Evolutionary conservation across 2,329 filamentous ascomycete genomes (phyloP).

Genomic region (Lithohypha guttulata): DNA sequence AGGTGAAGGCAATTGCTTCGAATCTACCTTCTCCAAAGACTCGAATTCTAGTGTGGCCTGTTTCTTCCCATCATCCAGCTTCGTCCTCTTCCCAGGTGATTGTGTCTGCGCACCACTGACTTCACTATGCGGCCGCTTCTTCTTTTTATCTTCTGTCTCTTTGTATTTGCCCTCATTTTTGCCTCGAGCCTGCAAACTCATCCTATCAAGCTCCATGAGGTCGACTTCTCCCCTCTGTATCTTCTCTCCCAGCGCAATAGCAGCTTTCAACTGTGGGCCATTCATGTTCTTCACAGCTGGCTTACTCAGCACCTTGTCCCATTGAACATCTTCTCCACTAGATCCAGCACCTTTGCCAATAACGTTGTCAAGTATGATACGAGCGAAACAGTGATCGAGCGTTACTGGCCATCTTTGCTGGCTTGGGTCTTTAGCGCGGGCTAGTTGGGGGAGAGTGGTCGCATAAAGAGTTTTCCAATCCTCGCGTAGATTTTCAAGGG

Average conservation of each 20-base stretch:
- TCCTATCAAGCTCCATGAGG: conserved; percentile 30
- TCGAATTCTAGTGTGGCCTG: conserved; percentile 15
- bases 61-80: not conserved
- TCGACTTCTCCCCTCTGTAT: conserved; percentile 30
- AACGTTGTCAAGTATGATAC: conserved; percentile 29
- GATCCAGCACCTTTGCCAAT: conserved; percentile 26
- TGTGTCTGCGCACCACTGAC: too few species aligned
- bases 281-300: conserved; percentile 38
- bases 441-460: conserved; percentile 21
- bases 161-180: conserved; percentile 20
- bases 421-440: conserved; percentile 15
- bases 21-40: not conserved
- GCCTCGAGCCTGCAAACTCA: conserved; percentile 31
- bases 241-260: conserved; percentile 30
- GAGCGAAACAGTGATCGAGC: conserved; percentile 17
- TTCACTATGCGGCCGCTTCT: not conserved
- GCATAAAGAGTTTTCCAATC: conserved; percentile 21
- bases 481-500: conserved; percentile 11
- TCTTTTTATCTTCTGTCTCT: not conserved
- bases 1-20: conserved; percentile 8
- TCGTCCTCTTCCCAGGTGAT: not conserved
- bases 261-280: conserved; percentile 27
- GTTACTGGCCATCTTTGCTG: conserved; percentile 34
- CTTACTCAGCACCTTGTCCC: conserved; percentile 32
- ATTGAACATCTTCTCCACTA: conserved; percentile 23